These are phyloP conservation scores for Solanum dulcamara DNA, from an alignment of 257 asterid species.

Conservation along the genomic window DNA sequence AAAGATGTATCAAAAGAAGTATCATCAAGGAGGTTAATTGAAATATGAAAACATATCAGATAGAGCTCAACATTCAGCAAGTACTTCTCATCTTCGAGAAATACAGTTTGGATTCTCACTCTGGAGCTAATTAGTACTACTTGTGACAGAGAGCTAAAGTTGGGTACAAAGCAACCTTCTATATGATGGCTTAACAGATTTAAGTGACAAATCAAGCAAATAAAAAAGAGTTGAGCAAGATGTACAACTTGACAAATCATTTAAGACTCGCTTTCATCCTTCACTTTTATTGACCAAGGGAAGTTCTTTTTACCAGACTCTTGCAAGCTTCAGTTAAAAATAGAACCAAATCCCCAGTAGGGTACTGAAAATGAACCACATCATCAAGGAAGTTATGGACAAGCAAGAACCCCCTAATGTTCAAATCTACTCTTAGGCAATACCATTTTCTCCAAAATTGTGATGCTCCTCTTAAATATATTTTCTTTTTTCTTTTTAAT, in stretches of 20 bases:
- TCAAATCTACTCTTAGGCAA: background rate
- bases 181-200: background rate
- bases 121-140: background rate
- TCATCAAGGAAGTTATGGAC: background rate
- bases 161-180: background rate
- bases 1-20: background rate
- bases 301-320: background rate
- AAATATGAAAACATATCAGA: background rate
- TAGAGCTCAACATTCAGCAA: background rate
- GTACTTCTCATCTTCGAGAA: background rate
- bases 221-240: background rate
- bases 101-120: background rate
- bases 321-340: background rate
- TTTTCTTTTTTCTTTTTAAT: too few species aligned
- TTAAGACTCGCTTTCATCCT: background rate
- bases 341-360: background rate
- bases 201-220: background rate
- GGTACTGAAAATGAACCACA: background rate
- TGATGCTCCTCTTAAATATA: background rate
- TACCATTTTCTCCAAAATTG: background rate
- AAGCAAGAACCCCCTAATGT: background rate
- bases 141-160: background rate
- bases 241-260: background rate
- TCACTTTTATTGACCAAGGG: background rate
- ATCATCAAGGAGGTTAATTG: background rate